These are phyloP conservation scores for Leccinum subrobustum DNA, from an alignment of 1,284 basidiomycete species.

Conservation along the genomic window DNA sequence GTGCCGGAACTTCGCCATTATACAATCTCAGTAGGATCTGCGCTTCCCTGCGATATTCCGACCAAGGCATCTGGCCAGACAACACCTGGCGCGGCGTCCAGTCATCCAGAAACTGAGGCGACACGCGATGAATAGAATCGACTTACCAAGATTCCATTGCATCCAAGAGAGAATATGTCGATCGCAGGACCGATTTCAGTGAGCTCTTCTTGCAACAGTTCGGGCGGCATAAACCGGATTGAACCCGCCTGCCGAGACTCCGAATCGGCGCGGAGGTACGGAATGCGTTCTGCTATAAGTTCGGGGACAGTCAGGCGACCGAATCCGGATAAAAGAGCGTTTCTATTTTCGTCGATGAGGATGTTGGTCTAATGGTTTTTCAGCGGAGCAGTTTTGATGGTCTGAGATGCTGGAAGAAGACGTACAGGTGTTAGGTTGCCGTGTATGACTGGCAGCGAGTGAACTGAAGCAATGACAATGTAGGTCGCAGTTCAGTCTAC, in stretches of 20 bases:
- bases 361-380: constrained; percentile 13
- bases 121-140: neutral
- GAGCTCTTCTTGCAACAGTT: neutral
- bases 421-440: constrained; percentile 17
- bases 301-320: too few species aligned
- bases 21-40: constrained; percentile 5
- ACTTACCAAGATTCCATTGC: constrained; percentile 16
- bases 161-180: constrained; percentile 24
- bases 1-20: constrained; percentile 7
- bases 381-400: neutral
- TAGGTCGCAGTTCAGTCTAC: neutral
- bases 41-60: constrained; percentile 7
- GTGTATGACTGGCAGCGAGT: constrained; percentile 17
- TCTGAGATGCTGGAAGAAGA: neutral
- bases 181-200: neutral
- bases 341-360: constrained; percentile 13
- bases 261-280: constrained; percentile 11
- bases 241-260: constrained; percentile 10
- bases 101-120: neutral
- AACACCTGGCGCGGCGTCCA: constrained; percentile 10
- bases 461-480: constrained; percentile 2
- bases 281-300: constrained; percentile 6
- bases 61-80: constrained; percentile 21
- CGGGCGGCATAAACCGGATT: constrained; percentile 12
- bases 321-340: constrained; percentile 2